Evolutionary conservation across 164 flowering plant genomes (phyloP).

Genomic region (Vitis labrusca): DNA sequence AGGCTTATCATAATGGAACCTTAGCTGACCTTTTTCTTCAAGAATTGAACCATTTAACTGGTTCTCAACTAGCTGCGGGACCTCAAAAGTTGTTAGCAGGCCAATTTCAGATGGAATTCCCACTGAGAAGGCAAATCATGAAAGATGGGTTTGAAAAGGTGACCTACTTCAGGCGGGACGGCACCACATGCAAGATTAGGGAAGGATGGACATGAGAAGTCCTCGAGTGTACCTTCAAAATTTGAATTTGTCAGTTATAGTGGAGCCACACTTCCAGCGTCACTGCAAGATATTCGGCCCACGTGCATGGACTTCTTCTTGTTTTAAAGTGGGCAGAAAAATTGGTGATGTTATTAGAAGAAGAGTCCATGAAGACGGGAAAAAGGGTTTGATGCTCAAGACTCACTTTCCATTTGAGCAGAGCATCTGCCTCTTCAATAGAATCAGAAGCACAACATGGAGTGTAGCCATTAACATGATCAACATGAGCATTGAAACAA

Average conservation of each 20-base stretch:
- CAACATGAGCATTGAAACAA: not conserved
- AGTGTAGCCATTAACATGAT: not conserved
- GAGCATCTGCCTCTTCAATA: slow-evolving; percentile 13
- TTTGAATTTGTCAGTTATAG: slow-evolving; percentile 13
- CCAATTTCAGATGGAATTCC: slow-evolving; percentile 15
- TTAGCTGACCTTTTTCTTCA: slow-evolving; percentile 10
- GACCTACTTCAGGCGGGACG: slow-evolving; percentile 22
- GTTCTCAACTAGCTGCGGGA: not conserved
- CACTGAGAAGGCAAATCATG: slow-evolving; percentile 23
- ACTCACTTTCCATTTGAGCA: slow-evolving; percentile 22
- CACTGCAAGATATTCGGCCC: slow-evolving; percentile 13
- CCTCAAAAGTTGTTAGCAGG: slow-evolving; percentile 5
- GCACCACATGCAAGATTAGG: slow-evolving; percentile 8
- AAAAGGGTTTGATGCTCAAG: not conserved
- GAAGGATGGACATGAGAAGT: slow-evolving; percentile 3
- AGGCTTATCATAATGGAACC: slow-evolving; percentile 2
- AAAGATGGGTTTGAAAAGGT: slow-evolving; percentile 5
- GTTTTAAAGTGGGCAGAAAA: not conserved
- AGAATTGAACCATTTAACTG: slow-evolving; percentile 24
- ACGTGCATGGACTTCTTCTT: slow-evolving; percentile 4
- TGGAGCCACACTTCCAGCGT: not conserved
- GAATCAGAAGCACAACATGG: not conserved
- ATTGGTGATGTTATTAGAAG: no score
- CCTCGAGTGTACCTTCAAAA: slow-evolving; percentile 12
- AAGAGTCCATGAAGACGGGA: slow-evolving; percentile 2